phyloP scores from a whole-genome alignment of 345 rosid genomes.

The Firmiana major region DNA sequence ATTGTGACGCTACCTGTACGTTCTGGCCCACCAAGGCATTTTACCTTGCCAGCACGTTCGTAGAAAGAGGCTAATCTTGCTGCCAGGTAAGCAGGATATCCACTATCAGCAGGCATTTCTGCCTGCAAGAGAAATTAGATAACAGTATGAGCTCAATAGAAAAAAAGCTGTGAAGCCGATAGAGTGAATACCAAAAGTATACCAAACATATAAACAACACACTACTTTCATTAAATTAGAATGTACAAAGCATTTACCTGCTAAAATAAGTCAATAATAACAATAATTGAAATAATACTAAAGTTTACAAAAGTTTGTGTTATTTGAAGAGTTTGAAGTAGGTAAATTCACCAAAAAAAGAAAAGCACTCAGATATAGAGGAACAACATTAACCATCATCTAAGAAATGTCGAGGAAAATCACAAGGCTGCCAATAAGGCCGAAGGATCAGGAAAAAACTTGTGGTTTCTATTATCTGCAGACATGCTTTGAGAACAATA shows the following conservation, averaged over 20 bases:
- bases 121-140: conserved; percentile 59
- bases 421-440: neutral
- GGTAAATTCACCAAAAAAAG: neutral
- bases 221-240: neutral
- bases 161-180: neutral
- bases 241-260: neutral
- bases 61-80: conserved; percentile 98
- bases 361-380: neutral
- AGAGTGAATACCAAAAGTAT: neutral
- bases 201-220: neutral
- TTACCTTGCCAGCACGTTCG: conserved; percentile 99
- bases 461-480: neutral
- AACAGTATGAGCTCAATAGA: neutral
- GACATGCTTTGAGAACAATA: neutral
- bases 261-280: neutral
- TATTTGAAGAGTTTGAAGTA: neutral
- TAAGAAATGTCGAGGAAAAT: neutral
- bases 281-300: neutral
- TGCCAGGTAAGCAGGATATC: conserved; percentile 99
- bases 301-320: neutral
- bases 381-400: neutral
- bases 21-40: conserved; percentile 97
- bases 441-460: neutral
- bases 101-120: conserved; percentile 99
- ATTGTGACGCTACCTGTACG: conserved; percentile 98